phyloP scores from a whole-genome alignment of 192 early-diverging fungal species.

The Chytriomyces hyalinus region DNA sequence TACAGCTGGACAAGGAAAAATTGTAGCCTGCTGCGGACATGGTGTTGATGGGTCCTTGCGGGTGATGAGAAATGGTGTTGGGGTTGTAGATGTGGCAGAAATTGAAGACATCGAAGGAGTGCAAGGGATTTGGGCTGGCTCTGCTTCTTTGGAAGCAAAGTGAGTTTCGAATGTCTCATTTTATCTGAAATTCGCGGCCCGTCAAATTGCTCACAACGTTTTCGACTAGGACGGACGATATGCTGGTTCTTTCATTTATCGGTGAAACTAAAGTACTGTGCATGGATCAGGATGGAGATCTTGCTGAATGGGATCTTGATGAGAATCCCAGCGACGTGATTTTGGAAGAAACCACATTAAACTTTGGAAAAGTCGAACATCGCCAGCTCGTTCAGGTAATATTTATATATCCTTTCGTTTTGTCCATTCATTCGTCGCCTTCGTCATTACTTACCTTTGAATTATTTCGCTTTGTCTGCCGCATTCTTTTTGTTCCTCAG shows the following conservation, averaged over 20 bases:
- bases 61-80: constrained; percentile 87
- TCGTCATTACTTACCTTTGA: background rate
- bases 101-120: constrained; percentile 70
- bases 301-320: constrained; percentile 48
- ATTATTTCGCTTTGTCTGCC: constrained; percentile 26
- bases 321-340: constrained; percentile 35
- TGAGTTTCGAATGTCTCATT: constrained; percentile 30
- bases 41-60: constrained; percentile 75
- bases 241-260: constrained; percentile 69
- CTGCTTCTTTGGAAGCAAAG: constrained; percentile 50
- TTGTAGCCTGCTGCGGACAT: constrained; percentile 87
- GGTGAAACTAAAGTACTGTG: constrained; percentile 64
- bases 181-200: too few relatives aligned
- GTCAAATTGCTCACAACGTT: background rate
- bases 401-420: constrained; percentile 6
- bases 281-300: constrained; percentile 51
- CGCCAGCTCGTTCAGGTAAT: constrained; percentile 67
- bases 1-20: constrained; percentile 57
- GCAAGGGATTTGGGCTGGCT: constrained; percentile 74
- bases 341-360: constrained; percentile 50
- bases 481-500: constrained; percentile 20
- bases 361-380: constrained; percentile 48
- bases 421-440: background rate
- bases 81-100: constrained; percentile 69
- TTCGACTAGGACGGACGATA: constrained; percentile 45